Evolutionary conservation across 805 yeast genomes (phyloP), one percentile per base, ranked within the genome.

Genomic region (Wickerhamiella spandovensis): DNA sequence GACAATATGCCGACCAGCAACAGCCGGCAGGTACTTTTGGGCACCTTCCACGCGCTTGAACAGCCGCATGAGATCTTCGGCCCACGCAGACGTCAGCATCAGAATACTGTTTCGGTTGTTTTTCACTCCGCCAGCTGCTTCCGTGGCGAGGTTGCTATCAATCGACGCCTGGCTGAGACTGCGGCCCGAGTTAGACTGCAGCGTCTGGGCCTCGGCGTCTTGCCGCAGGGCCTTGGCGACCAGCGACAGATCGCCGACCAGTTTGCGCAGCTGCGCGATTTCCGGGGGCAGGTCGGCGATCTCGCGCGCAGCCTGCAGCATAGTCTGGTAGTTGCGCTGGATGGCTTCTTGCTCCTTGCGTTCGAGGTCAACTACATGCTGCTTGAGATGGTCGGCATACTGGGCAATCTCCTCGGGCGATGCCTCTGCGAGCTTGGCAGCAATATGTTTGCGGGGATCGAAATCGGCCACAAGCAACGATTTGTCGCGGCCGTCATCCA

Each of bases 11-110:
- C 95, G 74, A 3, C 89, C 92, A 0, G 89, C 86, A 7, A 76
- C 64, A 1, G 84, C 78, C 20, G 87, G 83, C 38, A 88, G 71
- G 53, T 75, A 77, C 59, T 84, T 84, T 58, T 84, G 89, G 0
- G 95, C 88, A n/a, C 95, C 94, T 55, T 89, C 95, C 15, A 89
- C 95, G 54, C 83, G 86, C 57, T 79, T 79, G 64, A 82, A 87
- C 48, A 88, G 67, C 8, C 77, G 73, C 49, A 75, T 77, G 60
- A 88, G 69, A 60, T 84, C 87, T 43, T 72, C 71, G 15, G 80
- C 83, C 95, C 96, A 87, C 71, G 84, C 76, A 58, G 80, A 80
- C 62, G 85, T 90, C 48, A 88, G 67, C 49, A 84, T 77, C 48
- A 82, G 58, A 48, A 87, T 78, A 49, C 88, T 79, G 53, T 81